Conservation (phyloP, 83 land plant species). For the Thuja plicata region DNA sequence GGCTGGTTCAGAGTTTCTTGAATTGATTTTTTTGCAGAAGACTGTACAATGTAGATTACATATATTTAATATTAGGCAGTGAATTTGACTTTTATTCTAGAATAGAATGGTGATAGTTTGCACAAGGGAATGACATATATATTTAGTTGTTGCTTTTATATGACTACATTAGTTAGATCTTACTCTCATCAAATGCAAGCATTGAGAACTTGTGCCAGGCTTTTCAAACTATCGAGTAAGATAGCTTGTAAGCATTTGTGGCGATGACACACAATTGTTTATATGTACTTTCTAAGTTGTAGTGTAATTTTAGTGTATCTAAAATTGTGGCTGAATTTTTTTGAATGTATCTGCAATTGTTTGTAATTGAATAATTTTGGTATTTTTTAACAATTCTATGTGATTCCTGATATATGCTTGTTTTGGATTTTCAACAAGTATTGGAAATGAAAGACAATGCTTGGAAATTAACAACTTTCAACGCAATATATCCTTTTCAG, state of each 20-base stretch:
- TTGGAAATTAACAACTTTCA: too few species aligned
- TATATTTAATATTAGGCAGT: neutral
- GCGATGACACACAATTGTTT: neutral
- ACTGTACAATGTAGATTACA: neutral
- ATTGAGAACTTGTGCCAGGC: neutral
- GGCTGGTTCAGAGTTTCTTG: neutral
- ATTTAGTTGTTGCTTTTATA: neutral
- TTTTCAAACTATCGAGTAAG: neutral
- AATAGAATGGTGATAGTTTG: neutral
- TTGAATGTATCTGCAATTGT: too few species aligned
- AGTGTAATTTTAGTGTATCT: neutral
- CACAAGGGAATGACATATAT: neutral
- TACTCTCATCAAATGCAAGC: neutral
- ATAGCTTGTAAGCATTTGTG: neutral
- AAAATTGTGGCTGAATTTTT: too few species aligned
- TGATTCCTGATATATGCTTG: too few species aligned
- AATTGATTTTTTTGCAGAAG: neutral
- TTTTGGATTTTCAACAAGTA: too few species aligned
- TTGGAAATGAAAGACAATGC: too few species aligned
- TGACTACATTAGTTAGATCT: neutral
- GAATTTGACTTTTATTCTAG: neutral
- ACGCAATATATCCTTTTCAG: too few species aligned
- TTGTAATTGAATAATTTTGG: too few species aligned
- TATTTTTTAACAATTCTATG: too few species aligned
- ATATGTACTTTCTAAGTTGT: too few species aligned